Base-by-base conservation (phyloP, 1,139 yeast species). In the Blastobotrys niveus region DNA sequence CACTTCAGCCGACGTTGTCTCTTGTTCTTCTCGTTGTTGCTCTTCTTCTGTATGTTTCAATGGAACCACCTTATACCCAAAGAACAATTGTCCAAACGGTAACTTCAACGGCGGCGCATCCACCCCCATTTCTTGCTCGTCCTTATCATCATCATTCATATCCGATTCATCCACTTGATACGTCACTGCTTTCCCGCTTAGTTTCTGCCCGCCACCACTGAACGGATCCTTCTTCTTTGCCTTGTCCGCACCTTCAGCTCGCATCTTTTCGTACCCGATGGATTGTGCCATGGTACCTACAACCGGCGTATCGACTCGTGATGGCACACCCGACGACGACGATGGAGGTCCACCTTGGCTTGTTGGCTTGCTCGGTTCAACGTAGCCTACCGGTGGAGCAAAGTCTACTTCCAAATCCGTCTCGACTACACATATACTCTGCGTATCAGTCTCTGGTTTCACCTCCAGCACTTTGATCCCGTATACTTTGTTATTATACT, bases 361-460 rank as follows among this genome's bases (percentile, higher is more conserved):
- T 8, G 8, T 24, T 8, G 8, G 8, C 34, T 49, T 21, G 30
- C 49, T 24, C 1, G 95, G 95, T 60, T 91, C 98, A 24, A 86
- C 96, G 59, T 93, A 93, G 0, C 99, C 99, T 4, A 91, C 96
- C 0, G 98, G 99, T 3, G 98, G 95, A 2, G 97, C 98, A 69
- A 93, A 93, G 61, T 93, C 99, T 0, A 96, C 95, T 50, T 86
- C 95, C 52, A 93, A 73, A 68, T 93, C 98, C 0, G 98, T 93
- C 61, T 93, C 99, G 26, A 93, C 88, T 18, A 91, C 96, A 71
- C 97, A 91, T 17, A 91, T 81, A 50, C 95, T 84, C 33, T 74
- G 68, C 38, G 65, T 62, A 14, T 64, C 59, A 5, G 80, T 71
- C 41, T 82, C 87, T 0, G 99, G 99, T 56, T 86, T 86, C 24